A percentile compares a stretch with the other conserved stretches of the same genome.
These are phyloP conservation scores for Bryopsis sp. DNA, from an alignment of 139 green algal species.

Conservation along the genomic window DNA sequence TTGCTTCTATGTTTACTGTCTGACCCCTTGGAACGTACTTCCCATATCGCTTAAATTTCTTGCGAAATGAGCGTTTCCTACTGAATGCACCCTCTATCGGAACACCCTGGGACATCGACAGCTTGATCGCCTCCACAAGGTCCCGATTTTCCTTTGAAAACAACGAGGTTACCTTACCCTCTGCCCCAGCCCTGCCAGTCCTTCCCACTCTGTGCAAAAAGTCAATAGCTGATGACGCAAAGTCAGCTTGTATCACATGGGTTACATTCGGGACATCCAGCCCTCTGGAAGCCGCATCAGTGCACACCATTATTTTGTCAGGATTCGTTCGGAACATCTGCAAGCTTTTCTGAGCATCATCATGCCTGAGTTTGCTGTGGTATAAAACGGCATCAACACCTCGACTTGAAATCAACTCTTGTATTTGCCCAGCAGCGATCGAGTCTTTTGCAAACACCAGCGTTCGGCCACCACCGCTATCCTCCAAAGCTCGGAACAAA, in stretches of 20 bases:
- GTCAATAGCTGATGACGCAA: slow-evolving; percentile 84
- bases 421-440: slow-evolving; percentile 36
- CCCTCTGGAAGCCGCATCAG: slow-evolving; percentile 80
- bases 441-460: slow-evolving; percentile 74
- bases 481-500: slow-evolving; percentile 25
- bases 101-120: slow-evolving; percentile 40
- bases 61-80: slow-evolving; percentile 81
- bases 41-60: slow-evolving; percentile 80
- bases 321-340: slow-evolving; percentile 17
- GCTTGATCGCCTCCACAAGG: slow-evolving; percentile 61
- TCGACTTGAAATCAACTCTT: slow-evolving; percentile 23
- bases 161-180: slow-evolving; percentile 76
- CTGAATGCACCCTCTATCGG: slow-evolving; percentile 86
- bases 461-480: slow-evolving; percentile 30
- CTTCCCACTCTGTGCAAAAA: slow-evolving; percentile 86
- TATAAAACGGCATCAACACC: slow-evolving; percentile 25
- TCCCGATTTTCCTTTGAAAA: slow-evolving; percentile 34
- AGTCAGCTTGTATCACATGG: slow-evolving; percentile 85
- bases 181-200: slow-evolving; percentile 60
- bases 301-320: slow-evolving; percentile 79
- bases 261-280: slow-evolving; percentile 76
- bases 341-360: slow-evolving; percentile 28
- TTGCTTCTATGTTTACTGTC: too few relatives aligned
- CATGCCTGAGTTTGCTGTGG: slow-evolving; percentile 35
- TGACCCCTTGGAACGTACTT: slow-evolving; percentile 69